Base-by-base conservation (phyloP, 148 eudicot species). In the Chenopodium suecicum region DNA sequence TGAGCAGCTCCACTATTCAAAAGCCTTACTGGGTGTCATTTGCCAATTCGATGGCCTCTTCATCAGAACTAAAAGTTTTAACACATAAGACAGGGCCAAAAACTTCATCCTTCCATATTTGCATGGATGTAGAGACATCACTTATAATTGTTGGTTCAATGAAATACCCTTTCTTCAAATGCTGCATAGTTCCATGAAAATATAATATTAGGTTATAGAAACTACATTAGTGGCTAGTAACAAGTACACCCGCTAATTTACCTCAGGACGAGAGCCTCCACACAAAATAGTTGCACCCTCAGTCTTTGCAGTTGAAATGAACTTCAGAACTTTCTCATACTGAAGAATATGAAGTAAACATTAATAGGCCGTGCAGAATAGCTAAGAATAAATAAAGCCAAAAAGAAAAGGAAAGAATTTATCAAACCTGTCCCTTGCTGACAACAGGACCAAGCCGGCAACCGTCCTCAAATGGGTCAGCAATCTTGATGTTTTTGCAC, bases 71-170 rank as follows among this genome's bases (percentile, higher is more conserved):
- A 90, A 97, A 97, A 70, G 99, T 97, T 87, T 97, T 94, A 47
- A 91, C 99, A 81, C 97, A 92, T 29, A 97, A 89, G 84, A 97
- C 91, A 66, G 99, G 99, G 80, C 99, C 98, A 76, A 97, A 97
- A 56, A 97, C 97, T 88, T 97, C 99, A 84, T 97, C 99, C 80
- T 89, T 94, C 99, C 98, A 97, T 78, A 97, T 94, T 94, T 97
- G 98, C 99, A 97, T 97, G 81, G 93, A 89, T 29, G 95, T 91
- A 73, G 91, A 88, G 23, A 97, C 93, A 70, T 91, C 91, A 79
- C 85, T 89, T 84, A 97, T 88, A 19, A 97, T 87, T 46, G 98
- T 85, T 77, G 99, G 99, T 85, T 92, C 90, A 50, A 94, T 52
- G 58, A 84, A 97, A 85, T 85, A 94, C 20, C 99, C 99, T 83